phyloP scores from a whole-genome alignment of 208 protist genomes.

The Kentomonas sorsogonicus region DNA sequence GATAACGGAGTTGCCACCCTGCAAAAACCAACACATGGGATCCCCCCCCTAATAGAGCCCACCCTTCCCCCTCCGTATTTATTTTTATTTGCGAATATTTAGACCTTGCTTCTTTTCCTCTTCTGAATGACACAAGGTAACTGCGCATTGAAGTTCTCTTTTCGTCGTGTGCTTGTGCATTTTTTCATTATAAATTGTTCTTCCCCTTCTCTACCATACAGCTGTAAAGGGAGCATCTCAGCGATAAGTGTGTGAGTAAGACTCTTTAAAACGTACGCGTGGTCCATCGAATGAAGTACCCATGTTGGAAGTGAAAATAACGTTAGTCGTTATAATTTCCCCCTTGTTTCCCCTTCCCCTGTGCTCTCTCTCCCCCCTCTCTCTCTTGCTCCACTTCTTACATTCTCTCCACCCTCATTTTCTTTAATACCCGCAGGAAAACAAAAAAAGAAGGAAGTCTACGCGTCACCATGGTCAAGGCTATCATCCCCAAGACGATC shows the following conservation, averaged over 20 bases:
- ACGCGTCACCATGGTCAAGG: constrained; percentile 87
- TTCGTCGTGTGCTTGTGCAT: neutral
- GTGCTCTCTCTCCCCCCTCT: constrained; percentile 5
- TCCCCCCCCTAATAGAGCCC: neutral
- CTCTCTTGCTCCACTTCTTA: neutral
- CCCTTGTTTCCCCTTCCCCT: constrained; percentile 11
- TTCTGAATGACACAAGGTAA: neutral
- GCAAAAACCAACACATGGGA: neutral
- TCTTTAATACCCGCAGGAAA: constrained; percentile 8
- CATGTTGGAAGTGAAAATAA: no score
- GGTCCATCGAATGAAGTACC: no score
- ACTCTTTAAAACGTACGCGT: no score
- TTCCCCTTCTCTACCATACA: no score
- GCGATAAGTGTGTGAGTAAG: no score
- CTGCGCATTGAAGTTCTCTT: neutral
- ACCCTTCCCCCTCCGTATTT: neutral
- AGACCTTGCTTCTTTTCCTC: neutral
- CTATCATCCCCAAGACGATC: constrained; percentile 85
- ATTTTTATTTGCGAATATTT: neutral
- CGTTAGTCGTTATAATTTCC: constrained; percentile 8
- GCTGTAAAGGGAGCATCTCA: no score
- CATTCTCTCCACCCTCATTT: constrained; percentile 10
- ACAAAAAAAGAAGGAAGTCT: neutral
- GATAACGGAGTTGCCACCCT: no score
- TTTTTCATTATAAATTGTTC: neutral